Evolutionary conservation across 495 filamentous ascomycete genomes (phyloP).

Genomic region (Aspergillus avenaceus): DNA sequence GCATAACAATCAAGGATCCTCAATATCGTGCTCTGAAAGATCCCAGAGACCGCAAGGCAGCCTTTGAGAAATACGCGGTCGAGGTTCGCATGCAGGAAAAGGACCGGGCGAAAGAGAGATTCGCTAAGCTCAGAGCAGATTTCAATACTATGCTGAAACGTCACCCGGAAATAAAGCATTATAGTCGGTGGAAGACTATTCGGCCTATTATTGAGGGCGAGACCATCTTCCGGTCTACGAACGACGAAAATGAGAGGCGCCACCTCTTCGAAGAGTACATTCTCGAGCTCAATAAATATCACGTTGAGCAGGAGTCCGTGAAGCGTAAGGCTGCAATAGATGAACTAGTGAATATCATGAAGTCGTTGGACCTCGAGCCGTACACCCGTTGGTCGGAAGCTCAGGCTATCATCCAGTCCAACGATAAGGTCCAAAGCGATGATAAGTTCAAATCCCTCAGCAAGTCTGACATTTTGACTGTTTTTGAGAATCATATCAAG

Average conservation of each 20-base stretch:
- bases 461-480: conserved; percentile 85
- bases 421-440: conserved; percentile 76
- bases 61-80: conserved; percentile 92
- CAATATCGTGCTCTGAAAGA: conserved; percentile 94
- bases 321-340: conserved; percentile 80
- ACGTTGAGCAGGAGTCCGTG: conserved; percentile 67
- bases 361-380: conserved; percentile 80
- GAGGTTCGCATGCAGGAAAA: conserved; percentile 91
- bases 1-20: conserved; percentile 84
- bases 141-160: conserved; percentile 95
- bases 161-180: conserved; percentile 96
- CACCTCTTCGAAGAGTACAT: conserved; percentile 96
- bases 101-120: conserved; percentile 89
- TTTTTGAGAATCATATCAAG: conserved; percentile 94
- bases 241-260: conserved; percentile 82
- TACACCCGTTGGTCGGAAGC: conserved; percentile 95
- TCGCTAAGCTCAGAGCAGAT: conserved; percentile 87
- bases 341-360: conserved; percentile 75
- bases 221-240: conserved; percentile 88
- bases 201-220: conserved; percentile 93
- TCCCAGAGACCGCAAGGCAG: conserved; percentile 83
- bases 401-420: conserved; percentile 72
- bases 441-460: conserved; percentile 84
- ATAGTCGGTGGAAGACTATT: conserved; percentile 96
- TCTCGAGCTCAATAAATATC: conserved; percentile 70